A percentile compares a stretch with the other conserved stretches of the same genome.
phyloP scores from a whole-genome alignment of 164 flowering plant genomes.

The Cinnamomum chago region DNA sequence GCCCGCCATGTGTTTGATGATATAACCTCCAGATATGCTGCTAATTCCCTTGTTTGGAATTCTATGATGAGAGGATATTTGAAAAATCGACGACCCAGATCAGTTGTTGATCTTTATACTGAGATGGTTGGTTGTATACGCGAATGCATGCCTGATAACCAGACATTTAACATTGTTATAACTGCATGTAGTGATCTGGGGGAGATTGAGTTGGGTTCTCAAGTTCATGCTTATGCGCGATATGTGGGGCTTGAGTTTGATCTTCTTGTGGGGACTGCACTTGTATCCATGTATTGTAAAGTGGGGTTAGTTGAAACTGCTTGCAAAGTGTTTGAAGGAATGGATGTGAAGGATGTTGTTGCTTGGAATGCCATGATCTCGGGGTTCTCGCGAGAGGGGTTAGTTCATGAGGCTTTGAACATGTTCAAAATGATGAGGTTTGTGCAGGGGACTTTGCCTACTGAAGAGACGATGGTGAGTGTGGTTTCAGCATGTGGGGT shows the following conservation, averaged over 20 bases:
- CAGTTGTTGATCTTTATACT: conserved; percentile 8
- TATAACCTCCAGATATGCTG: not conserved
- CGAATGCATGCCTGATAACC: conserved; percentile 9
- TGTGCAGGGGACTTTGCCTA: conserved; percentile 4
- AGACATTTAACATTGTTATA: conserved; percentile 13
- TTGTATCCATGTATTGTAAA: conserved; percentile 15
- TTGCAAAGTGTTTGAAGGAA: conserved; percentile 12
- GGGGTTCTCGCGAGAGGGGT: conserved; percentile 7
- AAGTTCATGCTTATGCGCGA: not conserved
- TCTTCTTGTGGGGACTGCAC: conserved; percentile 15
- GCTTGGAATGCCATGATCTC: conserved; percentile 17
- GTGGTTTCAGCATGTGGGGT: conserved; percentile 12
- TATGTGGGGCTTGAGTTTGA: conserved; percentile 3
- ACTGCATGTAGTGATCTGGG: conserved; percentile 12
- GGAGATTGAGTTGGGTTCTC: conserved; percentile 9
- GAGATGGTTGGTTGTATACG: not conserved
- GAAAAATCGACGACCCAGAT: not conserved
- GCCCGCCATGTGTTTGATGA: conserved; percentile 3
- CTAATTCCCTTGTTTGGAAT: conserved; percentile 17
- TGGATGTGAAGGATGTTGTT: conserved; percentile 13
- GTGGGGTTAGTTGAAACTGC: conserved; percentile 7
- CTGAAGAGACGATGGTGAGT: conserved; percentile 13
- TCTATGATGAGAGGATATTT: conserved; percentile 14
- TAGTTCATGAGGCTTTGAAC: not conserved
- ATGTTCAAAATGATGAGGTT: conserved; percentile 8